phyloP scores from a whole-genome alignment of 2,329 filamentous ascomycete genomes.

The Thielaviopsis populi region DNA sequence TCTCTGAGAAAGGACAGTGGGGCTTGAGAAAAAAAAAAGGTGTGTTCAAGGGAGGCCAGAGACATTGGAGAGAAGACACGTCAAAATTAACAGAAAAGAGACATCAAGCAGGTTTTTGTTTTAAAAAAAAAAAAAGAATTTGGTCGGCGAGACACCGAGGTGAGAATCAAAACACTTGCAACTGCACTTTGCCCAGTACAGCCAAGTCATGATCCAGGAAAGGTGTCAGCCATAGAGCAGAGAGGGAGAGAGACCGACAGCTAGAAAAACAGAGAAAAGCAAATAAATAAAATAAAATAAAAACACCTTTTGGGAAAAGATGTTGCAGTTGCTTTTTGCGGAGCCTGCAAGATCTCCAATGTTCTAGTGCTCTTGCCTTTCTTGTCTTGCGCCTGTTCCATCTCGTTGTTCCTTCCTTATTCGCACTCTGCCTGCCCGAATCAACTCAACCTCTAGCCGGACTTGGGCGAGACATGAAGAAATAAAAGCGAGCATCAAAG shows the following conservation, averaged over 20 bases:
- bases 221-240: neutral
- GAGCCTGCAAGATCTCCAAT: neutral
- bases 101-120: neutral
- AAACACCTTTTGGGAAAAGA: neutral
- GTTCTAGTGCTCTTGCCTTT: neutral
- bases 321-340: no score
- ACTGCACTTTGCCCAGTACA: neutral
- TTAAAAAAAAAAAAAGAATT: neutral
- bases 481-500: neutral
- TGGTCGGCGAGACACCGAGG: neutral
- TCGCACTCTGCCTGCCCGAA: neutral
- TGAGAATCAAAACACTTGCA: neutral
- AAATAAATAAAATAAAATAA: no score
- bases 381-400: neutral
- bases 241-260: neutral
- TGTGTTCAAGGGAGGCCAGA: neutral
- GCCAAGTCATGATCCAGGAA: no score
- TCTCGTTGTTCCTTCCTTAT: neutral
- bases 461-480: neutral
- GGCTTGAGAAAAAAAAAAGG: neutral
- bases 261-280: no score
- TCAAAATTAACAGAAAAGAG: neutral
- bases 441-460: neutral
- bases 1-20: neutral
- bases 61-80: slow-evolving; percentile 2